Evolutionary conservation across 495 filamentous ascomycete species (phyloP).

Genomic region (Achaetomiella virescens): DNA sequence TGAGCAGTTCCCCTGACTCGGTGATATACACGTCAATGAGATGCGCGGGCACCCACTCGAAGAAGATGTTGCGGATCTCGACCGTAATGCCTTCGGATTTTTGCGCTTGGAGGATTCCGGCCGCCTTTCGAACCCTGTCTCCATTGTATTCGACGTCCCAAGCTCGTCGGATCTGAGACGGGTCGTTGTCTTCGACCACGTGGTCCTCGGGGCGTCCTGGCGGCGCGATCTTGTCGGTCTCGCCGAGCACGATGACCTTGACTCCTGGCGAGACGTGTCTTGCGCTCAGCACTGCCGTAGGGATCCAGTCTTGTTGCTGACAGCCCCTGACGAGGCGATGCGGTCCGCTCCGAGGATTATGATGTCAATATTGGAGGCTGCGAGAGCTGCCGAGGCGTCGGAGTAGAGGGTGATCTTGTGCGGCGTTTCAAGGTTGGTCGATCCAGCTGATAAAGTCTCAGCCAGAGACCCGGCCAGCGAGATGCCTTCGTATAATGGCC

Average conservation of each 20-base stretch:
- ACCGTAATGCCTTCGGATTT: slow-evolving; percentile 14
- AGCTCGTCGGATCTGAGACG: slow-evolving; percentile 37
- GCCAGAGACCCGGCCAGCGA: slow-evolving; percentile 46
- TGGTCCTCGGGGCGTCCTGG: slow-evolving; percentile 29
- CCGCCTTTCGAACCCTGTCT: slow-evolving; percentile 15
- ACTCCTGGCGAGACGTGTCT: slow-evolving; percentile 36
- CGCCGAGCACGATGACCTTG: slow-evolving; percentile 50
- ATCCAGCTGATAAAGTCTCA: slow-evolving; percentile 19
- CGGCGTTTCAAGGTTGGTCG: slow-evolving; percentile 16
- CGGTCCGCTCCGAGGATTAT: slow-evolving; percentile 59
- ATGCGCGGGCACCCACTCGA: slow-evolving; percentile 56
- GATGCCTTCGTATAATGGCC: slow-evolving; percentile 60
- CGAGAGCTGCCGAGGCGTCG: slow-evolving; percentile 54
- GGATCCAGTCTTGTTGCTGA: slow-evolving; percentile 63
- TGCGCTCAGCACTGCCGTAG: slow-evolving; percentile 48
- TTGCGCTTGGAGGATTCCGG: not conserved
- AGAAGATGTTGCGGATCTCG: slow-evolving; percentile 52
- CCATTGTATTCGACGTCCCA: slow-evolving; percentile 37
- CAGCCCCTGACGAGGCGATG: slow-evolving; percentile 49
- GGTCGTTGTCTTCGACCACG: slow-evolving; percentile 45
- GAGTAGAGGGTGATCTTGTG: slow-evolving; percentile 46
- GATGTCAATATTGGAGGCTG: slow-evolving; percentile 42
- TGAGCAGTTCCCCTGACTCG: slow-evolving; percentile 40
- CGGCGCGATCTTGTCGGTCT: slow-evolving; percentile 54
- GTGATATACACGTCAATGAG: slow-evolving; percentile 53